A percentile compares a stretch with the other conserved stretches of the same genome.
These are phyloP conservation scores for Fraxinus sp. DNA, from an alignment of 305 asterid genomes.

Conservation along the genomic window DNA sequence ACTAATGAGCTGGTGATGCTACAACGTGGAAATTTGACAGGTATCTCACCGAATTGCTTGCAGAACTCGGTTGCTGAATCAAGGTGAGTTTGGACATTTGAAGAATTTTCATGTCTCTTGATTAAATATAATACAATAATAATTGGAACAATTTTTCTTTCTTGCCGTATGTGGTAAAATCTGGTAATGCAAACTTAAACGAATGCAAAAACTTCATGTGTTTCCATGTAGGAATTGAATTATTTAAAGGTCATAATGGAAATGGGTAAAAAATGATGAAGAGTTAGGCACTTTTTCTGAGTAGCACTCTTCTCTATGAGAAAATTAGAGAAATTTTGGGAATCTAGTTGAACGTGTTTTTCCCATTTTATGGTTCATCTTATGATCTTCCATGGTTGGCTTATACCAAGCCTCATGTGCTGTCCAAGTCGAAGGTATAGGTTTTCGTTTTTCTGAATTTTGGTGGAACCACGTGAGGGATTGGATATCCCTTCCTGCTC, in stretches of 20 bases:
- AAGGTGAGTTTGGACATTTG: constrained; percentile 63
- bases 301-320: background rate
- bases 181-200: background rate
- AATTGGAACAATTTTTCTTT: background rate
- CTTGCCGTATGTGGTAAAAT: background rate
- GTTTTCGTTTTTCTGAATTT: background rate
- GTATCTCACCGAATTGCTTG: constrained; percentile 79
- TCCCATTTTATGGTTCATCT: background rate
- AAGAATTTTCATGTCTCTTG: background rate
- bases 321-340: background rate
- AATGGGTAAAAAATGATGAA: background rate
- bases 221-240: background rate
- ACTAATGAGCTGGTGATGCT: constrained; percentile 19
- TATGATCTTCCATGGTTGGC: background rate
- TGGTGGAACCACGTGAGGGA: background rate
- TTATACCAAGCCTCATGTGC: background rate
- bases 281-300: background rate
- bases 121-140: background rate
- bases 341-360: background rate
- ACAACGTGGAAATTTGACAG: constrained; percentile 39
- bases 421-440: background rate
- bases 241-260: background rate
- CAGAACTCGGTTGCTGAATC: constrained; percentile 82
- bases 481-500: background rate
- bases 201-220: background rate